Evolutionary conservation across 768 basidiomycete species (phyloP), one percentile per base, ranked within the genome.

Genomic region (Kwoniella sp.): DNA sequence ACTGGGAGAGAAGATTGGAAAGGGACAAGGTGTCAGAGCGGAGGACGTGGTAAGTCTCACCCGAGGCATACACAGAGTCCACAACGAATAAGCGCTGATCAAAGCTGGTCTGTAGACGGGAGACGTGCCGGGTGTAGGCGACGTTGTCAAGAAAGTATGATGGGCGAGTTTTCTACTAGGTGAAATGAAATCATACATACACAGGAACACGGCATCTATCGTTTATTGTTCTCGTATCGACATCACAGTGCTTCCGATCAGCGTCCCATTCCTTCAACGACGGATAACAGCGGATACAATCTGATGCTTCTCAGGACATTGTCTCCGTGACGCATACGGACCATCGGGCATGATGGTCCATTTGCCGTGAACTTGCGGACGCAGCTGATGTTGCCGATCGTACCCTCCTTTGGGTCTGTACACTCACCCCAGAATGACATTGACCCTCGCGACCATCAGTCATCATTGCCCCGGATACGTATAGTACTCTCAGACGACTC

Each of bases 1-100:
- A 69, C 53, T 78, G 15, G 63, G 68, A 17, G 66, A 74, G 54
- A 63, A 34, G 31, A 66, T 66, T 23, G 25, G 53, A 0, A 70
- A 75, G 55, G 79, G 79, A 17, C 45, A 72, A 28, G 66, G 73
- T 41, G 69, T 80, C n/a, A 63, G 37, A 30, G 55, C 56, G 5
- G 73, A 74, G 38, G 73, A 73, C 52, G 73, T 78, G 68, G 76
- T 78, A 31, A 52, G 76, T 75, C 4, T 22, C 47, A 47, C 30
- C 9, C 2, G 2, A 8, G 29, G 23, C 5, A 17, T 13, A 34
- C 5, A 34, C 13, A 34, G 13, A 45, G 41, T 5, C 23, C 2
- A n/a, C 15, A 25, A 7, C 8, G 56, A 13, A 57, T 13, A 11
- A 25, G 17, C 9, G 41, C 41, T 45, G 17, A 45, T 51, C 45